Evolutionary conservation across 495 filamentous ascomycete species (phyloP), one percentile per base, ranked within the genome.

Genomic region (Trichoderma parareesei): DNA sequence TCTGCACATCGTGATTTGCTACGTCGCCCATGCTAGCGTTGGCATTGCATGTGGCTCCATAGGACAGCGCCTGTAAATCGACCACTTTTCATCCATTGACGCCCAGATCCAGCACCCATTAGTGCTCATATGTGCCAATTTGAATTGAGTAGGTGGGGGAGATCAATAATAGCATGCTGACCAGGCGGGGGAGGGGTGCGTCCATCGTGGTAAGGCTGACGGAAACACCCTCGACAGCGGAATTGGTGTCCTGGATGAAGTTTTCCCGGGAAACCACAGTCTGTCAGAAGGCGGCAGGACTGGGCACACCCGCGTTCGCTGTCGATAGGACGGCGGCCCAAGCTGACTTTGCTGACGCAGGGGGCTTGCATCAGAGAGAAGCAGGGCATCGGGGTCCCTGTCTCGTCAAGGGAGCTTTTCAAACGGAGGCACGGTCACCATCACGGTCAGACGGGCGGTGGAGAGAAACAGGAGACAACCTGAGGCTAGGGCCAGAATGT

Each of bases 321-420:
- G 27, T 27, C 14, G 20, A 13, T 57, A 16, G 33, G 27, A 57
- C 53, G 5, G 53, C 53, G 53, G 53, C 53, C 53, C 27, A 57
- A 57, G 53, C 53, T 57, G 53, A 57, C 53, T 37, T 27, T 57
- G 53, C 53, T 57, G 53, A 57, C 53, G 37, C 53, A 57, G 33
- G 27, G 14, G 35, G 16, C 16, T 4, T 9, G 48, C 48, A 14
- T 13, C 11, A 20, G 3, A 20, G n/a, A 49, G 46, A 57, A 57
- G 20, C 8, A 57, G 27, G 44, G 27, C 2, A 37, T 35, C 3
- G 8, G 33, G 37, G 11, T 37, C 33, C 35, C 49, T 33, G 7
- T 10, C 33, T 57, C 33, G 8, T 37, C 27, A 57, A 37, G 9
- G 53, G 33, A 37, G 14, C 53, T 57, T 33, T 57, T 33, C 20